Evolutionary conservation across 495 filamentous ascomycete species (phyloP).

Genomic region (Neurospora sp.): DNA sequence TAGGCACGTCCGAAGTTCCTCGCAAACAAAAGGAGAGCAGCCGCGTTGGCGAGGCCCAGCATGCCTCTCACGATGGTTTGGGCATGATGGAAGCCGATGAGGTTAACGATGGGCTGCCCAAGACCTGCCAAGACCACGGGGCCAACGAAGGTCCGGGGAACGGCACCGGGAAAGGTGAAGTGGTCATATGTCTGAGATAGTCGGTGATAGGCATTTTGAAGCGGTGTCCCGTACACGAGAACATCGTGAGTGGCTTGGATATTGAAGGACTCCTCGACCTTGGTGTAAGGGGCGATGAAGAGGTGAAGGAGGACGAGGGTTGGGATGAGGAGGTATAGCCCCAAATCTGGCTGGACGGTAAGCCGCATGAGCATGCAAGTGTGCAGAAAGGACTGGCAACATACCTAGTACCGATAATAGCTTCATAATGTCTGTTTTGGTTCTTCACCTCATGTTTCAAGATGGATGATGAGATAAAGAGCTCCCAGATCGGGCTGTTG

Average conservation of each 20-base stretch:
- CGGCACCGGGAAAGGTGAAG: constrained; percentile 79
- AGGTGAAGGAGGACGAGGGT: constrained; percentile 65
- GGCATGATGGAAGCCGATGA: constrained; percentile 36
- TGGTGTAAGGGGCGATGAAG: constrained; percentile 77
- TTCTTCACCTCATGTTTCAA: background rate
- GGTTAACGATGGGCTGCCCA: constrained; percentile 49
- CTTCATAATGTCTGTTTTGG: background rate
- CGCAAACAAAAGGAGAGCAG: constrained; percentile 54
- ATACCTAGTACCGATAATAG: background rate
- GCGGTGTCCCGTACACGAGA: constrained; percentile 65
- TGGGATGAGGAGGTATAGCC: constrained; percentile 51
- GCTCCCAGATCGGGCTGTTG: background rate
- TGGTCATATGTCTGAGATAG: constrained; percentile 69
- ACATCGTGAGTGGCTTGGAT: constrained; percentile 93
- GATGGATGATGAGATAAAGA: background rate
- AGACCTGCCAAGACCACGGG: constrained; percentile 60
- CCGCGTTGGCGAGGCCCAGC: constrained; percentile 70
- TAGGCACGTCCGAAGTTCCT: constrained; percentile 54
- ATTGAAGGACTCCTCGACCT: constrained; percentile 98
- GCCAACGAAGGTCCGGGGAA: constrained; percentile 84
- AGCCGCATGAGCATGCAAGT: background rate
- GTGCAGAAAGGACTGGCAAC: background rate
- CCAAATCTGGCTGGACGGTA: constrained; percentile 29
- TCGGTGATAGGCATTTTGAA: constrained; percentile 35
- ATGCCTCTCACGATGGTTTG: constrained; percentile 58